phyloP scores from a whole-genome alignment of 352 stramenopile genomes.

The Ochromonadaceae sp. region DNA sequence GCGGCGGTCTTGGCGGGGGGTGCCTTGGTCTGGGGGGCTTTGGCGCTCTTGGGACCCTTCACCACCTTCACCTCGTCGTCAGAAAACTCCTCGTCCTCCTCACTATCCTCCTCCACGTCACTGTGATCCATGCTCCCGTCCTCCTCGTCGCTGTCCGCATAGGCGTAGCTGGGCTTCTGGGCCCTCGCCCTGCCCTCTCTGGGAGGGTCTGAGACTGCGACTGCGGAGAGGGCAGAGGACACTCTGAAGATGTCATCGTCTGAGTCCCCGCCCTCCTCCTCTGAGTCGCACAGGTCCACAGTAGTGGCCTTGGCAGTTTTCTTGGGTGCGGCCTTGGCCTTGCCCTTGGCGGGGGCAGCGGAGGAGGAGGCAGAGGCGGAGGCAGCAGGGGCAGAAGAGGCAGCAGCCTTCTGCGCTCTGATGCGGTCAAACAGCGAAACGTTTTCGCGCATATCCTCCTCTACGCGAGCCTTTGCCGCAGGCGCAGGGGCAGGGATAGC shows the following conservation, averaged over 20 bases:
- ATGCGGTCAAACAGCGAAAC: no score
- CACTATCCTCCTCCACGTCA: no score
- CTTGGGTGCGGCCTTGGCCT: constrained; percentile 16
- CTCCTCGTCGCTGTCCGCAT: neutral
- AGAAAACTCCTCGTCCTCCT: no score
- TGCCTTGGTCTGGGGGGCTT: no score
- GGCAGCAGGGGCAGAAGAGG: neutral
- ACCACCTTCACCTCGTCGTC: neutral
- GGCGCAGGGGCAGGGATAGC: no score
- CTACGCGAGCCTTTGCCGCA: no score
- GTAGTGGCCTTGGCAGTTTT: constrained; percentile 10
- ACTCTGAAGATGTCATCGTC: neutral
- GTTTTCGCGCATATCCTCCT: no score
- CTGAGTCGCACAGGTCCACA: neutral
- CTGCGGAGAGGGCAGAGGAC: neutral
- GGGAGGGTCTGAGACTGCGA: neutral
- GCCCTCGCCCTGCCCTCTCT: constrained; percentile 13
- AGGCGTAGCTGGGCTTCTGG: neutral
- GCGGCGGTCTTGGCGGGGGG: no score
- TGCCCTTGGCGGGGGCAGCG: neutral
- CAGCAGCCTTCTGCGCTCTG: no score
- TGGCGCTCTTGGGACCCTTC: no score
- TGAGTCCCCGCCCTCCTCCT: neutral
- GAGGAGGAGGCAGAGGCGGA: no score
- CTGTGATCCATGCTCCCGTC: no score